Evolutionary conservation across 306 rosid genomes (phyloP), one percentile per base, ranked within the genome.

Genomic region (Rosa multiflora): DNA sequence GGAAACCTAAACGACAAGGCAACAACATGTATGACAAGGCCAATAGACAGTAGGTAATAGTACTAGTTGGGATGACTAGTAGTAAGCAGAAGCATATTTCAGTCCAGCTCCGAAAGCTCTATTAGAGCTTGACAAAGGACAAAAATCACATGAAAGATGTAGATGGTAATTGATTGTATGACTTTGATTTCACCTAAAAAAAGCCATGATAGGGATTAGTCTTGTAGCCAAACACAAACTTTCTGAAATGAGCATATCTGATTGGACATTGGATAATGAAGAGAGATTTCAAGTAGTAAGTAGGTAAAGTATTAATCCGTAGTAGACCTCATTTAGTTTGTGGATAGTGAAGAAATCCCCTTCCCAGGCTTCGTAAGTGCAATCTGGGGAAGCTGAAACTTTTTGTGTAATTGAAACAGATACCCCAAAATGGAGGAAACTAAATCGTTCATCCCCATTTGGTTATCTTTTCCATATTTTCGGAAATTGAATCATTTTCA

Each of bases 91-190:
- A 64, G 82, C 40, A 67, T 5, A 61, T 48, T 79, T 74, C 26
- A 76, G 72, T 62, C 76, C 91, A 83, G 59, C 56, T 61, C 13
- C 78, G 84, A 80, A 74, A 68, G 75, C 75, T 63, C 73, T 55
- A 51, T 48, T 20, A 44, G 69, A 73, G 78, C 75, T 69, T 79
- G 49, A 18, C 63, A 78, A 2, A 68, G 29, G 85, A 75, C 87
- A 88, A 81, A 78, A 13, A 44, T 78, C 84, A 88, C 86, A 29
- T 75, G 84, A 53, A 73, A 74, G 63, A 39, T 75, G 66, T 55
- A 72, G 39, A 44, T 71, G 81, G 71, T 66, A 56, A 47, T 77
- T 72, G 78, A 56, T 61, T 8, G 21, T 13, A 12, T 63, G 29
- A 67, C 71, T 51, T 58, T 75, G 74, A 77, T 67, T 69, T 68